Evolutionary conservation across 352 stramenopile genomes (phyloP).

Genomic region (Phytopythium oedochilum): DNA sequence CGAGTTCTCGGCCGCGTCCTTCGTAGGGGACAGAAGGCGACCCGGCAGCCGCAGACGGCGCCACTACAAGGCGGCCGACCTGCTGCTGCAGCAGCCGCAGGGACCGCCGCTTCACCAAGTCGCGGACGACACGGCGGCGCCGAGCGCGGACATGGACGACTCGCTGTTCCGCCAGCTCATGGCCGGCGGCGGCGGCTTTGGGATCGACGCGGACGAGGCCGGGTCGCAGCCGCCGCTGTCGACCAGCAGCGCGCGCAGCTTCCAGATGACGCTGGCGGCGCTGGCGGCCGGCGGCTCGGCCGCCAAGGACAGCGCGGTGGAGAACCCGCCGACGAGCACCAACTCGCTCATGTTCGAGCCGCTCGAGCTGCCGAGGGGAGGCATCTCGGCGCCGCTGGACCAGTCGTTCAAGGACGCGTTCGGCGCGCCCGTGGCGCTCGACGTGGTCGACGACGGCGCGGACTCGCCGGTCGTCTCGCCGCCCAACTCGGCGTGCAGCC

Average conservation of each 20-base stretch:
- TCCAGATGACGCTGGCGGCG: conserved; percentile 5
- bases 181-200: not conserved
- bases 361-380: conserved; percentile 20
- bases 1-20: not conserved
- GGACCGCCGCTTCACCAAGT: not conserved
- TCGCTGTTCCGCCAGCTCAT: conserved; percentile 44
- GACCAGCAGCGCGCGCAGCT: conserved; percentile 4
- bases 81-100: not conserved
- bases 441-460: not conserved
- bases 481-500: conserved; percentile 6
- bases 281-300: conserved; percentile 6
- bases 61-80: not conserved
- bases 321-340: conserved; percentile 11
- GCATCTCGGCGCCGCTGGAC: conserved; percentile 6
- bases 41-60: not conserved
- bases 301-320: not conserved
- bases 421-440: not conserved
- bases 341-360: conserved; percentile 31
- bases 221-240: conserved; percentile 3
- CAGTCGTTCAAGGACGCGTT: conserved; percentile 19
- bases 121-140: conserved; percentile 18
- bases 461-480: conserved; percentile 8
- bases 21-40: not conserved
- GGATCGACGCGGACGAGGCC: not conserved
- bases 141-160: conserved; percentile 23